These are phyloP conservation scores for Ceratobasidium sp. DNA, from an alignment of 1,284 basidiomycete species.

Conservation along the genomic window DNA sequence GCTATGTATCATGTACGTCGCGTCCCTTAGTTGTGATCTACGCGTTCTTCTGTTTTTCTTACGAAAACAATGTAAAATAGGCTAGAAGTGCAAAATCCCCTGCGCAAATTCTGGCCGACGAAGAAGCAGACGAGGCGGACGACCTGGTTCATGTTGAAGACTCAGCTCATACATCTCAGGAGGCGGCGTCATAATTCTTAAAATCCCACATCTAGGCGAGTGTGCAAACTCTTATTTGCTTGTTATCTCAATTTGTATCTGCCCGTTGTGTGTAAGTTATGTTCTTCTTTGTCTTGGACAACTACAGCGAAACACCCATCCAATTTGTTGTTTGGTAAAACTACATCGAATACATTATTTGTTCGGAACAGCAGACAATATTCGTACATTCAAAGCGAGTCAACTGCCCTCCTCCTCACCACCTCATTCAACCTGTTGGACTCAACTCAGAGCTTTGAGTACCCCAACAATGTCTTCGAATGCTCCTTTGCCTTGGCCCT, in stretches of 20 bases:
- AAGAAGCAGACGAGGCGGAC: conserved; percentile 33
- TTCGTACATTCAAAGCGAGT: conserved; percentile 16
- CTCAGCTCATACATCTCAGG: conserved; percentile 2
- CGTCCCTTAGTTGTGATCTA: neutral
- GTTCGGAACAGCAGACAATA: neutral
- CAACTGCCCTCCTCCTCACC: neutral
- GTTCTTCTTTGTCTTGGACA: neutral
- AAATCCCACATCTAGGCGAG: too few species aligned
- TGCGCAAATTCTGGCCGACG: conserved; percentile 8
- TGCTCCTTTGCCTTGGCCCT: conserved; percentile 75
- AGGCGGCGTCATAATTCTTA: neutral
- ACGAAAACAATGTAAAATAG: neutral
- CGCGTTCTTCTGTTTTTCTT: neutral
- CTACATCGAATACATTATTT: neutral
- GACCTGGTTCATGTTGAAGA: conserved; percentile 30
- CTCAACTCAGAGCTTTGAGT: conserved; percentile 55
- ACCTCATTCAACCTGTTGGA: neutral
- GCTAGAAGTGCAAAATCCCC: neutral
- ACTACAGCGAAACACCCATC: neutral
- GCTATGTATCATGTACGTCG: conserved; percentile 75
- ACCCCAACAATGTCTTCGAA: conserved; percentile 58
- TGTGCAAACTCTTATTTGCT: neutral
- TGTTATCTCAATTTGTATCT: neutral
- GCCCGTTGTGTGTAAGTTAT: conserved; percentile 16
- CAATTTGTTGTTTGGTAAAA: conserved; percentile 4